These are phyloP conservation scores for Venturia aucupariae DNA, from an alignment of 2,329 filamentous ascomycete species.

Conservation along the genomic window DNA sequence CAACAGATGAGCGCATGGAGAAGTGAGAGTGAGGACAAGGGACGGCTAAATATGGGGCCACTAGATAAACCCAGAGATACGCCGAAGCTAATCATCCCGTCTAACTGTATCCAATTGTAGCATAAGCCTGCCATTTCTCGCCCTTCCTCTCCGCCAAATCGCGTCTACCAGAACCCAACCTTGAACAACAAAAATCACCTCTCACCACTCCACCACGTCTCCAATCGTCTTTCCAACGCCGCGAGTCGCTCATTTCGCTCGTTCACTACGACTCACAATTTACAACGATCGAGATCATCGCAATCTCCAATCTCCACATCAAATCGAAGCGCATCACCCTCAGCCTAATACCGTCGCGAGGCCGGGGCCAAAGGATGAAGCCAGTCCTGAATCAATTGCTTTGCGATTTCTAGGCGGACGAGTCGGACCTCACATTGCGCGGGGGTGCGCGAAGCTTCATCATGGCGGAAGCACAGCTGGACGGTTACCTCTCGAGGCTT, in stretches of 20 bases:
- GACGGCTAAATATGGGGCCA: background rate
- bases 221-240: background rate
- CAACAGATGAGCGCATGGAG: background rate
- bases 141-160: background rate
- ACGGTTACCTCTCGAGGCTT: conserved; percentile 10
- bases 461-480: conserved; percentile 12
- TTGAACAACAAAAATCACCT: background rate
- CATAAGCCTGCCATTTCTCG: background rate
- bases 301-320: background rate
- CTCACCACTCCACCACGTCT: background rate
- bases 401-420: background rate
- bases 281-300: background rate
- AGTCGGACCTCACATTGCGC: background rate
- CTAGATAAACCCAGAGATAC: no score
- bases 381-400: background rate
- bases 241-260: background rate
- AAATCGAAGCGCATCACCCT: background rate
- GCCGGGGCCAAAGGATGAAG: background rate
- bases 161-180: background rate
- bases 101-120: background rate
- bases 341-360: conserved; percentile 7
- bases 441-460: background rate
- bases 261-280: background rate
- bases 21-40: background rate
- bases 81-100: no score